Evolutionary conservation across 2,329 filamentous ascomycete genomes (phyloP).

Genomic region (Cladosporium sp.): DNA sequence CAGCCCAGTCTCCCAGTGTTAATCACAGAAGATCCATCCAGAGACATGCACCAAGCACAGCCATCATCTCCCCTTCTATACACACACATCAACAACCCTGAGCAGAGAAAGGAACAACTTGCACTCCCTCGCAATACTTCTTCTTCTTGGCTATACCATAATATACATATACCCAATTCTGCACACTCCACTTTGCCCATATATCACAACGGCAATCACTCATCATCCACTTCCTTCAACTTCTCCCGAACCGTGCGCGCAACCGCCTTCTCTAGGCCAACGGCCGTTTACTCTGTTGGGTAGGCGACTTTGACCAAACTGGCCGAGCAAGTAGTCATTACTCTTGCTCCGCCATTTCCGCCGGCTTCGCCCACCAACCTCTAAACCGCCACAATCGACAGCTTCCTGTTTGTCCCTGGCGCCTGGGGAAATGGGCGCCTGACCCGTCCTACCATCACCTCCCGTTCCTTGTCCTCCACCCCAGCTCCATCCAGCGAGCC

Average conservation of each 20-base stretch:
- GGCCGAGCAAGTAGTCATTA: background rate
- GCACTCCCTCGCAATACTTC: too few relatives aligned
- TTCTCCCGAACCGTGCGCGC: conserved; percentile 5
- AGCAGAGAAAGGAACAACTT: too few relatives aligned
- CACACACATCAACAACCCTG: too few relatives aligned
- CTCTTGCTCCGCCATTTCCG: background rate
- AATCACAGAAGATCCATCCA: too few relatives aligned
- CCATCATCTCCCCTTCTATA: too few relatives aligned
- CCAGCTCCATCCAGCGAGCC: background rate
- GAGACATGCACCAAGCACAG: too few relatives aligned
- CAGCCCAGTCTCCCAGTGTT: too few relatives aligned
- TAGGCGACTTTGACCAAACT: background rate
- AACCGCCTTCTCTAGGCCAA: conserved; percentile 12
- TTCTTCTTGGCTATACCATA: too few relatives aligned
- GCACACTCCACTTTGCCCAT: too few relatives aligned
- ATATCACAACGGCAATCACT: too few relatives aligned
- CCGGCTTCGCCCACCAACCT: background rate
- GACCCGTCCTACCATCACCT: conserved; percentile 3
- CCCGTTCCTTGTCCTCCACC: background rate
- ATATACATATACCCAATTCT: too few relatives aligned
- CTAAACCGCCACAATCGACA: background rate
- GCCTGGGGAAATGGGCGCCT: conserved; percentile 4
- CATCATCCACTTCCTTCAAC: background rate
- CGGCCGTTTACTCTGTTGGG: background rate
- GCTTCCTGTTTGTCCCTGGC: background rate